Conservation (phyloP, 2,329 filamentous ascomycete species). For the Parascedosporium putredinis region DNA sequence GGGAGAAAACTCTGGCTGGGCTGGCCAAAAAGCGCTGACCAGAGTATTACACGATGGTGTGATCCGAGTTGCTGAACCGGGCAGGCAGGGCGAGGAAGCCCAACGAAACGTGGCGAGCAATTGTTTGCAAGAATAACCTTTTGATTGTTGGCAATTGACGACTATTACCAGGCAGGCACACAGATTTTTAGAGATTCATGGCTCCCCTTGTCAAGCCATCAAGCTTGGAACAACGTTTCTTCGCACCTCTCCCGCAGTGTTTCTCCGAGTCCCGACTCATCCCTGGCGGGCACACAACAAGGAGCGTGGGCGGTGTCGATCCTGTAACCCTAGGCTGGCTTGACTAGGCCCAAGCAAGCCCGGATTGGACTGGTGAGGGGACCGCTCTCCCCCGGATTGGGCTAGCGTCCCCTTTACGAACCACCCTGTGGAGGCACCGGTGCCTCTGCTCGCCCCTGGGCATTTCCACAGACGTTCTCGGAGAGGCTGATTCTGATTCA, state of each 20-base stretch:
- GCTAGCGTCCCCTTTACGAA: neutral
- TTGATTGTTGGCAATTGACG: neutral
- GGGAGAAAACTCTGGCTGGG: neutral
- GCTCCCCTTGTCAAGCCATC: neutral
- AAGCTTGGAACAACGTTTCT: neutral
- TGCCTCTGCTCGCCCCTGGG: neutral
- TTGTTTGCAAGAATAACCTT: neutral
- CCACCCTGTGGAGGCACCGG: neutral
- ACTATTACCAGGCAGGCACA: no score
- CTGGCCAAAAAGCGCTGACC: no score
- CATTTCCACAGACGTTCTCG: no score
- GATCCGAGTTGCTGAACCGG: neutral
- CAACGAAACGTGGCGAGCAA: neutral
- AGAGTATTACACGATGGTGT: neutral
- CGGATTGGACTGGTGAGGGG: no score
- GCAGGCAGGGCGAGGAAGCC: no score
- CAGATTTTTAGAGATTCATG: no score
- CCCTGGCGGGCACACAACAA: no score
- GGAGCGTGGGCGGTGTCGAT: neutral
- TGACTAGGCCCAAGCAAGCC: no score
- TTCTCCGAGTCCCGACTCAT: conserved; percentile 1
- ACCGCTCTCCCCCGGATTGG: neutral
- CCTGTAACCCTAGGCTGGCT: conserved; percentile 1
- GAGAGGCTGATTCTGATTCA: neutral
- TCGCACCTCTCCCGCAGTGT: neutral